These are phyloP conservation scores for Yarrowia yakushimensis DNA, from an alignment of 805 yeast genomes.

Conservation along the genomic window DNA sequence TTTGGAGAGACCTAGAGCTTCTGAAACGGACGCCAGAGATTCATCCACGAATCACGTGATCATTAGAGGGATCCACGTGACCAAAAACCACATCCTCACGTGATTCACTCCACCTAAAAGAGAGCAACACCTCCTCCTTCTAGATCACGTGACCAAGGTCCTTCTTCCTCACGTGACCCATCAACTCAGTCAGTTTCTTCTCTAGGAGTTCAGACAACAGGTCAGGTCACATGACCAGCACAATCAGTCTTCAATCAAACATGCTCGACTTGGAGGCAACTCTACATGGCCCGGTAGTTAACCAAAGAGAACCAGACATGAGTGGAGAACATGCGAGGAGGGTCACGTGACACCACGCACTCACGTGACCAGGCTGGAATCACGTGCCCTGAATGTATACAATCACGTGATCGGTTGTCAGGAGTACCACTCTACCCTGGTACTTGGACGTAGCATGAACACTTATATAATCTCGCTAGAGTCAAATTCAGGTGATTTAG, in stretches of 20 bases:
- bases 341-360: neutral
- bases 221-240: slow-evolving; percentile 35
- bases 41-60: no score
- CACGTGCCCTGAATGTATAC: neutral
- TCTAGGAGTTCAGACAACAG: slow-evolving; percentile 32
- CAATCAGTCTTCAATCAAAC: slow-evolving; percentile 25
- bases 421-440: no score
- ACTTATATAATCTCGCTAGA: no score
- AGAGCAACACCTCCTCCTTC: neutral
- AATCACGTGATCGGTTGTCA: no score
- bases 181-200: no score
- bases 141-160: neutral
- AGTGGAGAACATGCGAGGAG: slow-evolving; percentile 27
- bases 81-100: neutral
- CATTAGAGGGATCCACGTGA: neutral
- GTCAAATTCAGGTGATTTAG: no score
- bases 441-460: no score
- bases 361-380: neutral
- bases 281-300: slow-evolving; percentile 26
- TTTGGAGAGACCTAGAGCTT: no score
- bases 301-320: neutral
- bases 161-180: neutral
- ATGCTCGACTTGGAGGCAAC: slow-evolving; percentile 31
- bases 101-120: neutral
- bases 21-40: no score